Conservation (phyloP, 1,139 yeast genomes). For the Lodderomyces orthopsilosis region DNA sequence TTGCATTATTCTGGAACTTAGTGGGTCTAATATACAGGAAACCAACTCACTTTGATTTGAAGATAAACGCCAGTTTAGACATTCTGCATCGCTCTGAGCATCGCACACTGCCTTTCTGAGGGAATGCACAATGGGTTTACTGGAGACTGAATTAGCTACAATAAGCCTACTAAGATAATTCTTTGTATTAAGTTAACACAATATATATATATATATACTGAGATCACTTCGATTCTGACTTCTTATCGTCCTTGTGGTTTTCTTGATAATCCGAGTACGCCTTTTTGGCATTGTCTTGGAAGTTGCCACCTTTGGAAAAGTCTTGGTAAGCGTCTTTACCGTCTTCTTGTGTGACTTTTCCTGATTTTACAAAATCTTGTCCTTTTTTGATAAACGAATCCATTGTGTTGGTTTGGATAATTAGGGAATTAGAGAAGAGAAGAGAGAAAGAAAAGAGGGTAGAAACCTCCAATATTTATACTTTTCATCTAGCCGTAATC, state of each 20-base stretch:
- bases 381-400: conserved; percentile 16
- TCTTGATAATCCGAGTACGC: conserved; percentile 28
- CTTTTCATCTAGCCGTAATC: neutral
- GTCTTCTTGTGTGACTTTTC: conserved; percentile 23
- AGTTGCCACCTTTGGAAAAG: conserved; percentile 28
- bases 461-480: neutral
- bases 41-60: too few species aligned
- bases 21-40: neutral
- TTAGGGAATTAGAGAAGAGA: neutral
- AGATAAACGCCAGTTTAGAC: too few species aligned
- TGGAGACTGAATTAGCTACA: too few species aligned
- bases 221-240: conserved; percentile 3
- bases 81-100: too few species aligned
- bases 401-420: conserved; percentile 9
- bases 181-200: too few species aligned
- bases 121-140: too few species aligned
- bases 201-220: too few species aligned
- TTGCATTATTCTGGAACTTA: neutral
- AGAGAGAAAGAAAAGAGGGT: neutral
- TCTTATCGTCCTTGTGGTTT: conserved; percentile 17
- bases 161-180: too few species aligned
- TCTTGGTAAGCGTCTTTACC: conserved; percentile 34
- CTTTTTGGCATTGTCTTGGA: conserved; percentile 32
- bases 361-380: conserved; percentile 14
- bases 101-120: too few species aligned